Base-by-base conservation (phyloP, 2,329 filamentous ascomycete genomes). In the Pseudogymnoascus sp. region DNA sequence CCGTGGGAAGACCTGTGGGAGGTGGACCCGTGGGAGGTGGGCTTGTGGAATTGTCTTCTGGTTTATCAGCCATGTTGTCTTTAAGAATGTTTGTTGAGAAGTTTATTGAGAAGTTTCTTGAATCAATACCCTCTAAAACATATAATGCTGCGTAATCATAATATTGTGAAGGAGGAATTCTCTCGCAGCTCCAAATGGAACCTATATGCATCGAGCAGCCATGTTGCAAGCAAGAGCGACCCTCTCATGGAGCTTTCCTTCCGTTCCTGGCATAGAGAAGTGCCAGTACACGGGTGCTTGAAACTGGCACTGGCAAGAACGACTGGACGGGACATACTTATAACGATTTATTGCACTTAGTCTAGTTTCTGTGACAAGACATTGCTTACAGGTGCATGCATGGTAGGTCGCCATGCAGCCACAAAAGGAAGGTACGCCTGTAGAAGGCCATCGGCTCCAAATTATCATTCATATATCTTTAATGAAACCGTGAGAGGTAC, bases 391-490 rank as follows among this genome's bases (percentile, higher is more conserved):
- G 25, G 45, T 19, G 25, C 45, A 52, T 19, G 9, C 12, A 33
- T 23, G 3, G 25, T 52, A 52, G n/a, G n/a, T 30, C 9, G 28
- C 49, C 5, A 45, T 49, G 3, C 12, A 23, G 42, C 23, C 6
- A 55, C 28, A 55, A 2, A 49, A 12, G 9, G 25, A 55, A 33
- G 49, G 28, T 1, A 19, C 9, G 1, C n/a, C 49, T 5, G 5
- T n/a, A 55, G 28, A 55, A 55, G 49, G 9, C 28, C n/a, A 55
- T 22, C n/a, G 28, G 28, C n/a, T 22, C 9, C 28, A 55, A 55
- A 55, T 55, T 55, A 33, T 55, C 49, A 55, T 55, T 55, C 49
- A 33, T 55, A 55, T 55, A 55, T 55, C 28, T 55, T 30, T 55
- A 8, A 55, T 55, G n/a, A 55, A 33, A 55, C 28, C 49, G 49